These are phyloP conservation scores for Phytophthora ramorum DNA, from an alignment of 352 stramenopile species.

Conservation along the genomic window DNA sequence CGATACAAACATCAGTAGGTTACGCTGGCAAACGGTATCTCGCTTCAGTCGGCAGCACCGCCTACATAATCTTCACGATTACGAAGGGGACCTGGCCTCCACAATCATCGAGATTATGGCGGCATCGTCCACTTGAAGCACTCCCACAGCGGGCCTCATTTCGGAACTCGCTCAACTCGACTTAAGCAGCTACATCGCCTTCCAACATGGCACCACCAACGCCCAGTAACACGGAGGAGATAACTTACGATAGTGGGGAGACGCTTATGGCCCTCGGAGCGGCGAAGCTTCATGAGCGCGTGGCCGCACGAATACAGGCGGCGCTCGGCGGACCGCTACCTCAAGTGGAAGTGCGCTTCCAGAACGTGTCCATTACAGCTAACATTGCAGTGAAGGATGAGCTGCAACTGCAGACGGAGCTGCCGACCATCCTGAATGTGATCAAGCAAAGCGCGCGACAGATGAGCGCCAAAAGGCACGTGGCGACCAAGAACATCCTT, in stretches of 20 bases:
- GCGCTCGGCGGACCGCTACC: slow-evolving; percentile 33
- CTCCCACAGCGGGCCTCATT: slow-evolving; percentile 5
- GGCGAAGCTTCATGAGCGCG: slow-evolving; percentile 27
- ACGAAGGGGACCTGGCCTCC: slow-evolving; percentile 1
- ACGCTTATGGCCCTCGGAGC: slow-evolving; percentile 34
- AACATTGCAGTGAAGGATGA: slow-evolving; percentile 31
- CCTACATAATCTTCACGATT: slow-evolving; percentile 11
- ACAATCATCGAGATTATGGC: slow-evolving; percentile 29
- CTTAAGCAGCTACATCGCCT: not conserved
- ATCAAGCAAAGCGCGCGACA: slow-evolving; percentile 24
- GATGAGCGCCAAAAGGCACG: slow-evolving; percentile 22
- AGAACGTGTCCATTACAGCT: slow-evolving; percentile 41
- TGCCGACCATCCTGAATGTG: slow-evolving; percentile 45
- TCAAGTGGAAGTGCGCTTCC: slow-evolving; percentile 50
- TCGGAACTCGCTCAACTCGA: slow-evolving; percentile 2
- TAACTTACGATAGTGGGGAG: slow-evolving; percentile 14
- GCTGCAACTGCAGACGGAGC: slow-evolving; percentile 25
- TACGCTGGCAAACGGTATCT: no score
- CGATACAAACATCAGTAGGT: no score
- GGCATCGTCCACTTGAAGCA: not conserved
- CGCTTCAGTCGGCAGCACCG: no score
- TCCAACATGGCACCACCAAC: slow-evolving; percentile 1
- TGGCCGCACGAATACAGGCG: slow-evolving; percentile 24
- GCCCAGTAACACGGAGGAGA: not conserved
- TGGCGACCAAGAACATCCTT: slow-evolving; percentile 43